phyloP scores from a whole-genome alignment of 1,284 basidiomycete species.

The Moesziomyces sp. region DNA sequence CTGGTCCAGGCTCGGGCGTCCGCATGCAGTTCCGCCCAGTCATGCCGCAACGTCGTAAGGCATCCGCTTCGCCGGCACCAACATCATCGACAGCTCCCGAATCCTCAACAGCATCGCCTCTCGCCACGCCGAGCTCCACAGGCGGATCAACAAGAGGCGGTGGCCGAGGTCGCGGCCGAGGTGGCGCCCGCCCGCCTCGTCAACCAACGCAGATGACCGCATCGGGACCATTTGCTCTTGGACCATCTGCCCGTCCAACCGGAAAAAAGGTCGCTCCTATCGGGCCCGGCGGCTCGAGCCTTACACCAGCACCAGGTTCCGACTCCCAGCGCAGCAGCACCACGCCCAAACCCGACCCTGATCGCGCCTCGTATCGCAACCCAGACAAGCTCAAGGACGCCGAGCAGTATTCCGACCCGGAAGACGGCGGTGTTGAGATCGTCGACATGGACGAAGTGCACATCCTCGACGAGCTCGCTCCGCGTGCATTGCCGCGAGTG shows the following conservation, averaged over 20 bases:
- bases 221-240: constrained; percentile 86
- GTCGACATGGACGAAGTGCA: constrained; percentile 85
- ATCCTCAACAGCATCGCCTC: constrained; percentile 16
- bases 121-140: constrained; percentile 13
- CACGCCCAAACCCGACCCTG: constrained; percentile 35
- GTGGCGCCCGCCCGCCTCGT: constrained; percentile 41
- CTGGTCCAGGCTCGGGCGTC: constrained; percentile 19
- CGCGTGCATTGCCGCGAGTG: constrained; percentile 77
- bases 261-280: constrained; percentile 30
- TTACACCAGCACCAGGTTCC: constrained; percentile 15
- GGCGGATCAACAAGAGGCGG: constrained; percentile 29
- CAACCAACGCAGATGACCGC: constrained; percentile 79
- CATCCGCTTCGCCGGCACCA: constrained; percentile 43
- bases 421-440: constrained; percentile 54
- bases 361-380: constrained; percentile 42
- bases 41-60: constrained; percentile 58
- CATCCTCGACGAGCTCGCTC: constrained; percentile 87
- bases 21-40: constrained; percentile 61
- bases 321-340: constrained; percentile 8
- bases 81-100: constrained; percentile 14
- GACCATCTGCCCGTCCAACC: constrained; percentile 76
- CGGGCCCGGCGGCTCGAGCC: constrained; percentile 34
- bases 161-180: constrained; percentile 45
- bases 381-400: constrained; percentile 50
- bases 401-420: constrained; percentile 48